A percentile compares a stretch with the other conserved stretches of the same genome.
Evolutionary conservation across 2,329 filamentous ascomycete genomes (phyloP).

Genomic region (Cercospora janseana): DNA sequence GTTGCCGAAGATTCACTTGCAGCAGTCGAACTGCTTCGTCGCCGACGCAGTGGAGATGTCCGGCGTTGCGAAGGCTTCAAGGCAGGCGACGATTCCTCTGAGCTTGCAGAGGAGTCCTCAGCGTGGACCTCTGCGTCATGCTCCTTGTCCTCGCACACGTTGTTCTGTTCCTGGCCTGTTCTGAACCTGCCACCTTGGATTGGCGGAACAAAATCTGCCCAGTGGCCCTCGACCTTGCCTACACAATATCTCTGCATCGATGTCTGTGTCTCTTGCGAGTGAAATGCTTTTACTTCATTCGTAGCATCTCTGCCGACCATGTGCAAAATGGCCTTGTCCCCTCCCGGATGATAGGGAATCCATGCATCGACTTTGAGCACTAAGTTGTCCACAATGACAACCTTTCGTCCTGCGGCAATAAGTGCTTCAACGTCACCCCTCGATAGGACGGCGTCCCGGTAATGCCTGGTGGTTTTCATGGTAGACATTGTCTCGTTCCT

Average conservation of each 20-base stretch:
- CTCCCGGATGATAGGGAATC: constrained; percentile 87
- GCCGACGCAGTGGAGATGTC: constrained; percentile 36
- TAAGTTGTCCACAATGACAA: constrained; percentile 77
- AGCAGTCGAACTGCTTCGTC: constrained; percentile 37
- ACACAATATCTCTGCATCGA: constrained; percentile 82
- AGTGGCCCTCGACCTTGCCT: constrained; percentile 74
- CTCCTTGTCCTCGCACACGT: constrained; percentile 19
- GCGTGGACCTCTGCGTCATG: constrained; percentile 26
- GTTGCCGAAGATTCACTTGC: constrained; percentile 53
- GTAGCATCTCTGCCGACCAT: constrained; percentile 74
- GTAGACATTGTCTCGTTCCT: constrained; percentile 20
- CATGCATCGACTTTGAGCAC: constrained; percentile 88
- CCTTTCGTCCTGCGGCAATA: constrained; percentile 75
- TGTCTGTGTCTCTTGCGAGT: constrained; percentile 72
- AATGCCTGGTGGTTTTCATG: constrained; percentile 21
- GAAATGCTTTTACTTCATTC: constrained; percentile 92
- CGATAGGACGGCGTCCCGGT: constrained; percentile 29
- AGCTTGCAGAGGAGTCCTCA: constrained; percentile 53
- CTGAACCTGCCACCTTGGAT: constrained; percentile 85
- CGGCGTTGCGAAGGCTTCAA: constrained; percentile 53
- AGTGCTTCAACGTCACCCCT: constrained; percentile 63
- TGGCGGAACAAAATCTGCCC: constrained; percentile 85
- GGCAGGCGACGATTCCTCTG: constrained; percentile 56
- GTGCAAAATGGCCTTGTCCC: constrained; percentile 84
- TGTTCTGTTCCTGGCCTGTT: constrained; percentile 44